Evolutionary conservation across 768 basidiomycete species (phyloP), one percentile per base, ranked within the genome.

Genomic region (Suillus bovinus): DNA sequence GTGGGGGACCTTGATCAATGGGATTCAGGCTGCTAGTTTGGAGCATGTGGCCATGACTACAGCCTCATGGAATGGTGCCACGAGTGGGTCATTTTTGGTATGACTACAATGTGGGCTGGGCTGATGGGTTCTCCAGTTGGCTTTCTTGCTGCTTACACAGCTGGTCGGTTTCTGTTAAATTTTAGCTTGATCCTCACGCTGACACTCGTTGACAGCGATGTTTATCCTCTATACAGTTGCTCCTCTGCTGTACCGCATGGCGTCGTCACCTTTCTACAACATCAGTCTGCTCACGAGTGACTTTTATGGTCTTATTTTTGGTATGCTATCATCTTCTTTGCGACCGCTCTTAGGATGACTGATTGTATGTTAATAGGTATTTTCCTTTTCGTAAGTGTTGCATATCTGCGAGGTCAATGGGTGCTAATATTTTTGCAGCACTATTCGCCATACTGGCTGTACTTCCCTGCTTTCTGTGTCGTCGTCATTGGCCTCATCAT

Each of bases 231-330:
- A 95, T 71, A 94, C 92, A 41, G 84, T 90, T 52, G 90, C 93
- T 4, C 93, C 93, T n/a, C 65, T 94, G 66, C 75, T 95, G 44
- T 94, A 94, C 75, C 89, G 93, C 61, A 81, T 91, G 73, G 89
- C 93, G 14, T 94, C 93, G 1, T 92, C 91, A 20, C 85, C 90
- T 8, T 94, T 87, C 78, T 94, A 86, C 77, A 94, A 94, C 70
- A 81, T 94, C 65, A 90, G 88, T 67, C 74, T 94, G 11, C 83
- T 95, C n/a, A 89, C 93, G 16, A 90, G 89, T 71, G 92, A 94
- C 76, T 95, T 94, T 67, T 95, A 88, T 69, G 91, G 93, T 34
- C 81, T 95, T 56, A 79, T 95, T 24, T 92, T 95, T 69, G 93
- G 74, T 73, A 56, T 3, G 69, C 27, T 62, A n/a, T 10, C 8